Percentiles rank a stretch among this genome's conserved stretches.
phyloP scores from a whole-genome alignment of 257 asterid genomes.

The Capsicum pubescens region DNA sequence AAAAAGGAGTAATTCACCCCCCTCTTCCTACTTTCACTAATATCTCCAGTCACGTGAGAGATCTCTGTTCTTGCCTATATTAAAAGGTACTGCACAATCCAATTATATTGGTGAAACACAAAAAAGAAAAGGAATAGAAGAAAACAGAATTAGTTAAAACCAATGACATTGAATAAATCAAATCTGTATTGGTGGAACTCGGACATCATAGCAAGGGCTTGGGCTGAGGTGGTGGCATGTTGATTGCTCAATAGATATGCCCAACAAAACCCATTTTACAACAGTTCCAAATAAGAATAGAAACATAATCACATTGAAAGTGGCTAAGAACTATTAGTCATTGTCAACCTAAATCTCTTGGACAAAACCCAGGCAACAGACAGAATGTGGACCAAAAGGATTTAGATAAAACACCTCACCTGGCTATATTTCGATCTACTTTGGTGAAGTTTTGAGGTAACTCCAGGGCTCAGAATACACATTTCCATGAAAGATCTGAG shows the following conservation, averaged over 20 bases:
- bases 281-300: background rate
- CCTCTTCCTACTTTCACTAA: too few relatives aligned
- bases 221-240: background rate
- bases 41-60: background rate
- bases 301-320: constrained; percentile 12
- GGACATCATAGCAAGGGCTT: background rate
- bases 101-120: background rate
- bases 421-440: constrained; percentile 52
- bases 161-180: constrained; percentile 17
- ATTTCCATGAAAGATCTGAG: constrained; percentile 95
- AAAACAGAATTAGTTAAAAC: background rate
- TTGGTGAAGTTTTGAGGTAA: constrained; percentile 65
- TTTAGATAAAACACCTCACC: constrained; percentile 48
- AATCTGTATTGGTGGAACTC: constrained; percentile 8
- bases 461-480: constrained; percentile 93
- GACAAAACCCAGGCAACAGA: background rate
- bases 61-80: background rate
- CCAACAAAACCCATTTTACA: constrained; percentile 1
- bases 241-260: background rate
- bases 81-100: background rate
- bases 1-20: too few relatives aligned
- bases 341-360: background rate
- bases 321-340: background rate
- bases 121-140: background rate
- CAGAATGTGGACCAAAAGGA: constrained; percentile 19